phyloP scores from a whole-genome alignment of 257 asterid species.

The Plantago elongata region DNA sequence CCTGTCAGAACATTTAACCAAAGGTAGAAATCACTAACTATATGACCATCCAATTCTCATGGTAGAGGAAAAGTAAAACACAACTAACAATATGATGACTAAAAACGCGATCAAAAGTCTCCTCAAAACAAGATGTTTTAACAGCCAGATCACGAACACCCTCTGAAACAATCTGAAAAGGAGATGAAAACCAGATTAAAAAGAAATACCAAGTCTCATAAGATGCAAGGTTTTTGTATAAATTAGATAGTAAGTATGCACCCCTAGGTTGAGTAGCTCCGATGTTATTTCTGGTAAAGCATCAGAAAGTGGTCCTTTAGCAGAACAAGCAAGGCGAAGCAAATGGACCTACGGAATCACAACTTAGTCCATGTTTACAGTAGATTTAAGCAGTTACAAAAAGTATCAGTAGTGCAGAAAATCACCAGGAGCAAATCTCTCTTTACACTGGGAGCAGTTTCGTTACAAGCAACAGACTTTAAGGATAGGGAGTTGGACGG shows the following conservation, averaged over 20 bases:
- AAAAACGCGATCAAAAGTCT: constrained; percentile 60
- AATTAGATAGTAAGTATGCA: constrained; percentile 31
- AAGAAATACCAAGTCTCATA: constrained; percentile 10
- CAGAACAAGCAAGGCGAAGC: constrained; percentile 84
- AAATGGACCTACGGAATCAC: constrained; percentile 65
- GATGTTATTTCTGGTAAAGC: constrained; percentile 75
- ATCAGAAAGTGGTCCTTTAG: constrained; percentile 76
- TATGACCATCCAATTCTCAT: constrained; percentile 19
- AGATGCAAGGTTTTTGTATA: constrained; percentile 2
- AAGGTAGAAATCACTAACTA: constrained; percentile 20
- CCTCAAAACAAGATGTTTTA: constrained; percentile 68
- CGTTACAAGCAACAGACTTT: constrained; percentile 35
- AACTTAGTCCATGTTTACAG: constrained; percentile 22
- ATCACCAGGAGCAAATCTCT: constrained; percentile 79
- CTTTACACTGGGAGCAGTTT: constrained; percentile 46
- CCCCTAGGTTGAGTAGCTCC: constrained; percentile 80
- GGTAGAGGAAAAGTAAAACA: constrained; percentile 17
- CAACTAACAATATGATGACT: constrained; percentile 57
- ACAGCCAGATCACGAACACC: constrained; percentile 60
- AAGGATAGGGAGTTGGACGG: constrained; percentile 41
- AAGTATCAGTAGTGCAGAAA: constrained; percentile 15
- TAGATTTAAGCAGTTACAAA: constrained; percentile 6
- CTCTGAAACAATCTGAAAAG: constrained; percentile 67
- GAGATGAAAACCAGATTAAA: constrained; percentile 19
- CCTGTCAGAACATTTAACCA: constrained; percentile 32